Base-by-base conservation (phyloP, 2,329 filamentous ascomycete species). In the Beauveria sp. region DNA sequence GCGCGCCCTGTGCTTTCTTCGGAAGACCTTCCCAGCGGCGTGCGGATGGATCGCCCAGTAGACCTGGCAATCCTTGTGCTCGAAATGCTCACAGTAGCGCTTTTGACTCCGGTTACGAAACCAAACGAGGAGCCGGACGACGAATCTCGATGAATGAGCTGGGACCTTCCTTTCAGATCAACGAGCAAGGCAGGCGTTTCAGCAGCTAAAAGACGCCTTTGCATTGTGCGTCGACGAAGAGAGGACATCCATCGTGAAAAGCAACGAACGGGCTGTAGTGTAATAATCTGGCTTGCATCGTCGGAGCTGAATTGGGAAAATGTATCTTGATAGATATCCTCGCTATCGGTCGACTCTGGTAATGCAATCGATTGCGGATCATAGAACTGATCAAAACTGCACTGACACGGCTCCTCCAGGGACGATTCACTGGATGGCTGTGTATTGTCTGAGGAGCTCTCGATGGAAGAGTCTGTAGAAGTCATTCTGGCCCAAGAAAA, bases 71-170 rank as follows among this genome's bases (percentile, higher is more conserved):
- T 38, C n/a, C 40, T 22, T 9, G 58, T 81, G 67, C 87, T 91
- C 53, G 86, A 83, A 63, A 93, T 78, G 63, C 91, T 96, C 63
- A 91, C 80, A 63, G 88, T 93, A 58, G 90, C 89, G 64, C 91
- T n/a, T n/a, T n/a, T 91, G 66, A 96, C 82, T 18, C 85, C 88
- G n/a, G 87, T 85, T 45, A 97, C 85, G 69, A 93, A 92, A 2
- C 84, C 88, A 63, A 90, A 86, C 0, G 92, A 96, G 7, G 89
- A 91, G 1, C 82, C 82, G 14, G 90, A 90, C 2, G 88, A 89
- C 8, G 84, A 85, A 60, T 85, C 81, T 62, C 82, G 79, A 67
- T 81, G 80, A 66, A 58, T 26, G 5, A 52, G 46, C 10, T 54
- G 58, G 16, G 58, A 43, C 30, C 28, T 42, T 4, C 50, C 50